Conservation (phyloP, 2,329 filamentous ascomycete species). For the Dactylellina sp. region DNA sequence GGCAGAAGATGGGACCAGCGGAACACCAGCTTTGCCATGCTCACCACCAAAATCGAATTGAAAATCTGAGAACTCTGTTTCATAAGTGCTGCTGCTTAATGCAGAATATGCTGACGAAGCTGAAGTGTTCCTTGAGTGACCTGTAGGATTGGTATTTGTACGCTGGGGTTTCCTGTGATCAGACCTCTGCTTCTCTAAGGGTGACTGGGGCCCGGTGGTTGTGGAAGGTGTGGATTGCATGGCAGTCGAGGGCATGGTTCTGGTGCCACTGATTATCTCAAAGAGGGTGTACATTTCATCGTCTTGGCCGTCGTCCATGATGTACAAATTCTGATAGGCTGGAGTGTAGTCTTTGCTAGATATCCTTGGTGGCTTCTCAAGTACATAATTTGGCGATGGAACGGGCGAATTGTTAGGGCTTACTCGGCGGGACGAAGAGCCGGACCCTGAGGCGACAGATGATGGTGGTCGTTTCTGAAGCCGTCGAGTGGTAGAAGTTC, state of each 20-base stretch:
- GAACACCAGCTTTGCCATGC: conserved; percentile 13
- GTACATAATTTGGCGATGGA: conserved; percentile 45
- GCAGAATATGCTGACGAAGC: conserved; percentile 46
- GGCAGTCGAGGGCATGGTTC: conserved; percentile 13
- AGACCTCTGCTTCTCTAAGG: conserved; percentile 27
- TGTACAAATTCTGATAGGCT: conserved; percentile 49
- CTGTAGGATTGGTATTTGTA: not conserved
- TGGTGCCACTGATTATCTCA: conserved; percentile 51
- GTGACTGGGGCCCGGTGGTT: conserved; percentile 16
- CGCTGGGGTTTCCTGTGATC: conserved; percentile 21
- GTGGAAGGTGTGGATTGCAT: conserved; percentile 14
- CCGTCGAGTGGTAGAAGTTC: conserved; percentile 39
- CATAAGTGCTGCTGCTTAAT: conserved; percentile 48
- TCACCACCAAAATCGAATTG: conserved; percentile 46
- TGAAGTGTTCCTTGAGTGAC: conserved; percentile 51
- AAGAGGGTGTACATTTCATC: conserved; percentile 55
- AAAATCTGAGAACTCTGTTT: conserved; percentile 54
- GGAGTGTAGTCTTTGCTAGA: conserved; percentile 45
- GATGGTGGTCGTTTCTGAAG: conserved; percentile 51
- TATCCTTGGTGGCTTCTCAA: conserved; percentile 52
- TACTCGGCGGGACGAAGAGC: conserved; percentile 29
- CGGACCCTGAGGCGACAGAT: conserved; percentile 9
- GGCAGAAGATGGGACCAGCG: not conserved
- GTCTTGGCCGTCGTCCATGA: conserved; percentile 52
- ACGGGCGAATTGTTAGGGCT: conserved; percentile 38